phyloP scores from a whole-genome alignment of 768 basidiomycete genomes.

The Suillus fuscotomentosus region DNA sequence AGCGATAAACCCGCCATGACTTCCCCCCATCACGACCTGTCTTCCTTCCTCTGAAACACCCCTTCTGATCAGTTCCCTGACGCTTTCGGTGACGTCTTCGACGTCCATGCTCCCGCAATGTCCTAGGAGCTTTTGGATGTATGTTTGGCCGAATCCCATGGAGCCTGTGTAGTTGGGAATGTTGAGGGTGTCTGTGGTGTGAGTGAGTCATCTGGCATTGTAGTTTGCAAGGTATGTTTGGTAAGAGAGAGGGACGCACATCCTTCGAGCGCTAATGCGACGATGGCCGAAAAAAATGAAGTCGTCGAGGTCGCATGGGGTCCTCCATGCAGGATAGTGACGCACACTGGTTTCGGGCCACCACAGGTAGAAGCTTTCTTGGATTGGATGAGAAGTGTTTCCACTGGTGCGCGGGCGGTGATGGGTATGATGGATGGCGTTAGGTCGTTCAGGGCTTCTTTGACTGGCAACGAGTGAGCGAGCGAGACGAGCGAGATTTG shows the following conservation, averaged over 20 bases:
- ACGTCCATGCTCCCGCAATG: constrained; percentile 66
- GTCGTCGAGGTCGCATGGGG: constrained; percentile 53
- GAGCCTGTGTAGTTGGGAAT: constrained; percentile 70
- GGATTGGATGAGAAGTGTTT: constrained; percentile 50
- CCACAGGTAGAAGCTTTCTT: constrained; percentile 13
- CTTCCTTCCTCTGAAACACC: constrained; percentile 51
- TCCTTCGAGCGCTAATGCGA: constrained; percentile 55
- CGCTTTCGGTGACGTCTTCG: constrained; percentile 57
- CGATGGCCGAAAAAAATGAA: constrained; percentile 42
- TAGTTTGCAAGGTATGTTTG: neutral
- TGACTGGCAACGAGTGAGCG: constrained; percentile 35
- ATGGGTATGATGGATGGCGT: constrained; percentile 45
- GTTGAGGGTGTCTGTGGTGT: constrained; percentile 50
- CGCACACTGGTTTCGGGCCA: constrained; percentile 39
- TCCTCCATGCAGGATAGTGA: constrained; percentile 62
- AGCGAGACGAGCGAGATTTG: neutral
- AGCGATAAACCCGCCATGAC: constrained; percentile 67
- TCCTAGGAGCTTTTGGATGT: constrained; percentile 53
- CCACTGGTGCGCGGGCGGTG: constrained; percentile 46
- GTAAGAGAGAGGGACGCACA: constrained; percentile 42
- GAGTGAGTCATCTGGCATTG: neutral
- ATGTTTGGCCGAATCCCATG: constrained; percentile 59
- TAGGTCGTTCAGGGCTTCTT: constrained; percentile 39
- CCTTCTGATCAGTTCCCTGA: constrained; percentile 46
- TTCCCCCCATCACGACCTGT: constrained; percentile 60